Evolutionary conservation across 257 asterid genomes (phyloP).

Genomic region (Solanum pinnatisectum): DNA sequence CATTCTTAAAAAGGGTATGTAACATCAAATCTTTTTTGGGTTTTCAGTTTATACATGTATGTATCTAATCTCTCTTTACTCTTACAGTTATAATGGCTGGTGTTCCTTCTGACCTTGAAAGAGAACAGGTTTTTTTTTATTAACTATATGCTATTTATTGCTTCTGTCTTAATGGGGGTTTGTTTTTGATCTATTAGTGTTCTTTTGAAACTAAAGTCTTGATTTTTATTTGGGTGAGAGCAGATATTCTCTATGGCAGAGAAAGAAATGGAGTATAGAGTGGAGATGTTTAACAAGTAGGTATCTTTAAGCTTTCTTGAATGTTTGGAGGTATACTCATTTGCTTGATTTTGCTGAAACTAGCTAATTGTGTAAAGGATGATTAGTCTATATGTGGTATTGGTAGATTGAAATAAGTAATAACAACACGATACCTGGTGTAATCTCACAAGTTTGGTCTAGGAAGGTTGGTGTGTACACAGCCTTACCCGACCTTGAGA

Average conservation of each 20-base stretch:
- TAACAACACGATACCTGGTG: background rate
- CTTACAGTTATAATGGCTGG: constrained; percentile 40
- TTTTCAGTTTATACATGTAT: background rate
- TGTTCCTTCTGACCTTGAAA: constrained; percentile 34
- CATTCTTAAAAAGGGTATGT: background rate
- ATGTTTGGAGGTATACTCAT: background rate
- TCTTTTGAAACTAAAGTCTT: background rate
- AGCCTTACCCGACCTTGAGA: background rate
- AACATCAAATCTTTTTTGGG: background rate
- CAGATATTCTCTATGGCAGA: constrained; percentile 70
- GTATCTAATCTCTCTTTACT: background rate
- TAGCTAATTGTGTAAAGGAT: background rate
- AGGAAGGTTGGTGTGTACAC: background rate
- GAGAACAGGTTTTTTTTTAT: constrained; percentile 43
- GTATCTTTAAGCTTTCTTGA: background rate
- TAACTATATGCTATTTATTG: background rate
- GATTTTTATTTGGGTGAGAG: background rate
- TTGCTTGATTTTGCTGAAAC: background rate
- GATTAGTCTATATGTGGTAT: background rate
- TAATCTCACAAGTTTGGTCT: background rate
- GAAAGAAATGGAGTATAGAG: constrained; percentile 77
- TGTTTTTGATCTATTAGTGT: background rate
- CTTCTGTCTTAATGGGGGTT: background rate
- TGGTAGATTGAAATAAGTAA: background rate
- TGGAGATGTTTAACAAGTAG: constrained; percentile 69